Base-by-base conservation (phyloP, 306 rosid species). In the Lablab purpureus region DNA sequence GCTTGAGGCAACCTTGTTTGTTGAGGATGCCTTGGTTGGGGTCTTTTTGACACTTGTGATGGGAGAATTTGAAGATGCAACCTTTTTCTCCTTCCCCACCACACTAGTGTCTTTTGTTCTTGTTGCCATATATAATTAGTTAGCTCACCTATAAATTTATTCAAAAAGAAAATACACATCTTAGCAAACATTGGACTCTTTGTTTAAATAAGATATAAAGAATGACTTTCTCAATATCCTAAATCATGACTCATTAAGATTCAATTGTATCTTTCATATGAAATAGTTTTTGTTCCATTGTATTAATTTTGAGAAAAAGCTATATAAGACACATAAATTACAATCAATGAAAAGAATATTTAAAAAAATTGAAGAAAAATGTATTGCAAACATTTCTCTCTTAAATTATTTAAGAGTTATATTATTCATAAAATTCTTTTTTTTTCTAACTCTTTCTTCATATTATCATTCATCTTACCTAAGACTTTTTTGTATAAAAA, bases 31-130 rank as follows among this genome's bases (percentile, higher is more conserved):
- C 25, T 74, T 88, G 10, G 75, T 43, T 5, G 32, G 30, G 82
- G 64, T 63, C 71, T 15, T 89, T 36, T 81, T 91, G 14, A 76
- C 75, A 59, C 32, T 74, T 77, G 79, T 46, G 23, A 47, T 76
- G 2, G 82, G 55, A 76, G 90, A 25, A 69, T 52, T 73, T 0
- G 87, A 63, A 62, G 88, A 65, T 37, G 55, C 0, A 66, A 37
- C 64, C 75, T 36, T 90, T 85, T 77, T 88, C 78, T 89, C 97
- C 89, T 88, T 92, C 82, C 84, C 89, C 51, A 79, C 72, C 78
- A 45, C 34, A 60, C 66, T 51, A 28, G 79, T 80, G 1, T 85
- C 88, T 83, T 87, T 92, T 45, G 85, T 4, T 79, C 50, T 92
- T 51, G 82, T 86, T 86, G 96, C 97, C 98, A 94, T 94, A 36